A percentile compares a stretch with the other conserved stretches of the same genome.
Evolutionary conservation across 345 rosid species (phyloP).

Genomic region (Hevea brasiliensis): DNA sequence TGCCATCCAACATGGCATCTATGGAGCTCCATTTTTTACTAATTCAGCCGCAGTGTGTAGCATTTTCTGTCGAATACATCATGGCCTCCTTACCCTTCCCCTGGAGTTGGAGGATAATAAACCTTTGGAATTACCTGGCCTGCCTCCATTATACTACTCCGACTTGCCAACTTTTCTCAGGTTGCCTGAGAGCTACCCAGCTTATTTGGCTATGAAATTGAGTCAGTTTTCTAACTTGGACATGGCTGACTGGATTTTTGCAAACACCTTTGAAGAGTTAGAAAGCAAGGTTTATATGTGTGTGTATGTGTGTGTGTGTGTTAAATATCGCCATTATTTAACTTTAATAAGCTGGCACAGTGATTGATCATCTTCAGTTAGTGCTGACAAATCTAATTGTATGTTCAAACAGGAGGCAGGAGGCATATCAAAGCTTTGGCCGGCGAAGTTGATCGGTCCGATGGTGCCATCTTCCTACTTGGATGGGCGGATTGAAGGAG

Average conservation of each 20-base stretch:
- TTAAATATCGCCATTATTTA: too few relatives aligned
- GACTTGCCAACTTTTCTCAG: slow-evolving; percentile 60
- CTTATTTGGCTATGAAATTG: slow-evolving; percentile 54
- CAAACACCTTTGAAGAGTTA: slow-evolving; percentile 53
- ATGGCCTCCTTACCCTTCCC: slow-evolving; percentile 45
- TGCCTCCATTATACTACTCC: slow-evolving; percentile 46
- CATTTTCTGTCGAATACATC: slow-evolving; percentile 42
- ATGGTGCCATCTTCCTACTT: slow-evolving; percentile 66
- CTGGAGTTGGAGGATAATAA: slow-evolving; percentile 27
- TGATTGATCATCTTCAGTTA: too few relatives aligned
- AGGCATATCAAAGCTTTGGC: slow-evolving; percentile 48
- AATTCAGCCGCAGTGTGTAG: slow-evolving; percentile 51
- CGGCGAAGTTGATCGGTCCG: slow-evolving; percentile 63
- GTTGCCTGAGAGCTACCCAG: slow-evolving; percentile 45
- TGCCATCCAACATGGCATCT: slow-evolving; percentile 49
- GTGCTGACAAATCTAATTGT: neutral
- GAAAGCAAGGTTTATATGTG: slow-evolving; percentile 46
- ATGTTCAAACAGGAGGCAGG: slow-evolving; percentile 40
- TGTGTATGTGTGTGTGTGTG: too few relatives aligned
- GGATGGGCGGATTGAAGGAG: slow-evolving; percentile 49
- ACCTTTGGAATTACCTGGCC: slow-evolving; percentile 45
- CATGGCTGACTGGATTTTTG: slow-evolving; percentile 60
- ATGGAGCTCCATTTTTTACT: slow-evolving; percentile 71
- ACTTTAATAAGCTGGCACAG: too few relatives aligned
- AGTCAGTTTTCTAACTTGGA: slow-evolving; percentile 55